Evolutionary conservation across 2,329 filamentous ascomycete genomes (phyloP), one percentile per base, ranked within the genome.

Genomic region (Cladosporium sp.): DNA sequence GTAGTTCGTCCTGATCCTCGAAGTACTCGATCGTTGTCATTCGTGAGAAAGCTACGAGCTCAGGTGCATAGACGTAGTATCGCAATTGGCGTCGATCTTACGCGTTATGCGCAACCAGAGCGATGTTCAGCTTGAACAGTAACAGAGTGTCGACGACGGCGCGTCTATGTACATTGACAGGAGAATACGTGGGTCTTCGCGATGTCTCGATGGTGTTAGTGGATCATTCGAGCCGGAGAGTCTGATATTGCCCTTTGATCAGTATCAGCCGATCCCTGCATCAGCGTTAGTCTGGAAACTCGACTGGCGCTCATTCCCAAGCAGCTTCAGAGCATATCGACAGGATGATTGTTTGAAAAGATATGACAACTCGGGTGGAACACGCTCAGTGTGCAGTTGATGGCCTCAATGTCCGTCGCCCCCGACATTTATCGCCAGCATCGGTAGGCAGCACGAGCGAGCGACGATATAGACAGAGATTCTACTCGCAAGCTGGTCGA

Each of bases 81-180:
- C 17, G 45, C 7, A n/a, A 34, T 30, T 9, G 28, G 9, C 28
- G 5, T 9, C 28, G 8, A 12, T 34, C 30, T 8, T 34, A 34
- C 30, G 30, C 30, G 30, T 9, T 34, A 34, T 9, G 30, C 11
- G 30, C 30, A 5, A 8, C 7, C 11, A 9, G 11, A 9, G 30
- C 30, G 3, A 9, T 12, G 30, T 34, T 34, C 30, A 9, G 8
- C 4, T 22, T 15, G 20, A 28, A 17, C 49, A 39, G 19, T 25
- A 51, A 37, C 36, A 22, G 14, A 5, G 5, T 17, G 30, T 5
- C 8, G 54, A 56, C 54, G 54, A 49, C 54, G 17, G 34, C 17
- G 54, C 54, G 42, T 56, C 54, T 56, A 56, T 56, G 42, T 56
- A 56, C 54, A 34, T 47, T 49, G 30, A n/a, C 20, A 30, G 20